phyloP scores from a whole-genome alignment of 805 yeast genomes.

The Metschnikowia aberdeeniae region DNA sequence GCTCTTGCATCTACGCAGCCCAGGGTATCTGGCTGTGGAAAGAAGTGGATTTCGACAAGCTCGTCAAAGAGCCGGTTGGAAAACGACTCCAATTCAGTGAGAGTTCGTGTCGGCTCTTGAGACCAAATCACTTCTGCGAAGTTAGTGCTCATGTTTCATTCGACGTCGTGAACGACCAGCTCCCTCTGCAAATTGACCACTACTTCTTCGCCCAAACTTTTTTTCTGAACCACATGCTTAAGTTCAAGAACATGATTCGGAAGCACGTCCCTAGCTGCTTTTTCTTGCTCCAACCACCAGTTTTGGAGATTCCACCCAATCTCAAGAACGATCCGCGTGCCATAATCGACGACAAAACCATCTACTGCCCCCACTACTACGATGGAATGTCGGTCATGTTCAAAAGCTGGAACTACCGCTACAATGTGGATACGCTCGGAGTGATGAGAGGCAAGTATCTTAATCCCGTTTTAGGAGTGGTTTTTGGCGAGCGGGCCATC shows the following conservation, averaged over 20 bases:
- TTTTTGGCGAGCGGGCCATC: slow-evolving; percentile 77
- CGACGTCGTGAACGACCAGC: slow-evolving; percentile 28
- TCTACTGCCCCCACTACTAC: slow-evolving; percentile 85
- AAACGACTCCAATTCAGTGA: slow-evolving; percentile 23
- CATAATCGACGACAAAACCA: slow-evolving; percentile 59
- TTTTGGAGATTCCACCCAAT: slow-evolving; percentile 69
- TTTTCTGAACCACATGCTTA: slow-evolving; percentile 59
- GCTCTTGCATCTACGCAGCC: slow-evolving; percentile 76
- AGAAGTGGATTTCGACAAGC: slow-evolving; percentile 19
- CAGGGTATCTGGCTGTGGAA: slow-evolving; percentile 71
- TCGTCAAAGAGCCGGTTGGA: slow-evolving; percentile 24
- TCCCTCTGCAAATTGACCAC: slow-evolving; percentile 36
- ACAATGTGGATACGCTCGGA: slow-evolving; percentile 88
- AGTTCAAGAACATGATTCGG: slow-evolving; percentile 49
- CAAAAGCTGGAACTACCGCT: slow-evolving; percentile 77
- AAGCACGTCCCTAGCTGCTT: slow-evolving; percentile 41
- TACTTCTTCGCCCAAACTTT: slow-evolving; percentile 57
- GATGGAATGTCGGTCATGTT: slow-evolving; percentile 94
- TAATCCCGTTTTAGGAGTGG: slow-evolving; percentile 70
- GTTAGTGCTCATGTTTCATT: slow-evolving; percentile 15
- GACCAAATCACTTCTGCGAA: slow-evolving; percentile 32
- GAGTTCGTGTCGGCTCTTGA: slow-evolving; percentile 22
- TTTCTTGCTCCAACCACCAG: slow-evolving; percentile 77
- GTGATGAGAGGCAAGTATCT: slow-evolving; percentile 73
- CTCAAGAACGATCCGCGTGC: slow-evolving; percentile 44